These are phyloP conservation scores for Ganoderma lucidum DNA, from an alignment of 1,284 basidiomycete genomes.

Conservation along the genomic window DNA sequence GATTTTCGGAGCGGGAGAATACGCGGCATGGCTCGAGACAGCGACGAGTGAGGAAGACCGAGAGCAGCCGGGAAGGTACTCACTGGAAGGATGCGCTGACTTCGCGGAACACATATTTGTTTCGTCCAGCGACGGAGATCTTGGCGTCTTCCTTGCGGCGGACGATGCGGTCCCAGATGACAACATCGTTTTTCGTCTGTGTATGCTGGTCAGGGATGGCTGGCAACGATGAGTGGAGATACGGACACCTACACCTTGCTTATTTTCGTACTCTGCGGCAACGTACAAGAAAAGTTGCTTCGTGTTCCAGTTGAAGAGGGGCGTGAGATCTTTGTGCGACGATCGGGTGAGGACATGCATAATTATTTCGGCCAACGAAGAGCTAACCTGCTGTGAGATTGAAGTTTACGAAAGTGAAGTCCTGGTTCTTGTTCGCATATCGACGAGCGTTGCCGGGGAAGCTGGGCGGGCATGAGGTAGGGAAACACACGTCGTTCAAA, in stretches of 20 bases:
- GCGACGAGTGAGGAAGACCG: constrained; percentile 6
- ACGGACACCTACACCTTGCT: constrained; percentile 65
- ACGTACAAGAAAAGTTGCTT: constrained; percentile 92
- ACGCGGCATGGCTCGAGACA: neutral
- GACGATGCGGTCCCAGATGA: constrained; percentile 93
- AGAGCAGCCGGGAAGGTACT: constrained; percentile 42
- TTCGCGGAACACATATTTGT: constrained; percentile 89
- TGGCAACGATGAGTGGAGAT: neutral
- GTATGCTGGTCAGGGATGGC: neutral
- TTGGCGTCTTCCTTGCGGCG: constrained; percentile 78
- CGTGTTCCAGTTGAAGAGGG: constrained; percentile 94
- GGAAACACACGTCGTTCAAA: neutral
- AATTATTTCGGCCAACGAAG: constrained; percentile 13
- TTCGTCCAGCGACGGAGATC: constrained; percentile 70
- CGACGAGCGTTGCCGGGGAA: constrained; percentile 63
- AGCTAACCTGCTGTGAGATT: constrained; percentile 77
- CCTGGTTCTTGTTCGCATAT: constrained; percentile 66
- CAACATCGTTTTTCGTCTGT: constrained; percentile 83
- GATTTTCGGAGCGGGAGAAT: neutral
- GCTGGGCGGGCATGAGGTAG: neutral
- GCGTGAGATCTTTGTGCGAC: constrained; percentile 67
- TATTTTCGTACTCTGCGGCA: constrained; percentile 79
- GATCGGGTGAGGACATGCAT: constrained; percentile 5
- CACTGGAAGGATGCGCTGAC: constrained; percentile 82
- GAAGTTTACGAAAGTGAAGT: constrained; percentile 81